Evolutionary conservation across 78 protist genomes (phyloP), one percentile per base, ranked within the genome.

Genomic region (Dictyostelium brefeldianum): DNA sequence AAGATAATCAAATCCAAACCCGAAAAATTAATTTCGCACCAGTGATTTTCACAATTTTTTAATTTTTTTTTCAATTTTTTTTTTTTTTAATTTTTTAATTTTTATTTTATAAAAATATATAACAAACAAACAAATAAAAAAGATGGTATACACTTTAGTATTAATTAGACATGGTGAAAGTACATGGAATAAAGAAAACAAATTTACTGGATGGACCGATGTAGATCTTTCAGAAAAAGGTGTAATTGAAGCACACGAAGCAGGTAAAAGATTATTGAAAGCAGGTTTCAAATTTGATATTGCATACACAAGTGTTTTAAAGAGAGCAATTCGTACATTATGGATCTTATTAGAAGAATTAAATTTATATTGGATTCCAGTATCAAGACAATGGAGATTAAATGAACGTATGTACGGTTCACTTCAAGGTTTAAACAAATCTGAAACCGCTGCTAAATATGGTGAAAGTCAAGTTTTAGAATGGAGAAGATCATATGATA

Each of bases 401-500:
- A 98, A 98, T 95, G 99, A 98, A 97, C 80, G 99, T 25, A 91
- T 89, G 92, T 98, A 98, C 78, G 99, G 99, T 64, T 97, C 91
- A 29, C 98, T 97, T n/a, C 97, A 96, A 46, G 99, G 99, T 22
- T 48, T 95, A 17, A 82, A 98, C 96, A 98, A 98, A 90, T 51
- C 57, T 17, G 98, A 97, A 83, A 96, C 97, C 0, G 98, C 97
- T 14, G 95, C 92, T 25, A 96, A 96, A 80, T 96, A 95, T 78
- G 99, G 99, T 10, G 96, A 50, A 27, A 96, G 90, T 41, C 98
- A 97, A 81, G 98, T 97, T 18, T 25, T 80, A 29, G 31, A 80
- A 1, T 98, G 99, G 99, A 70, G 99, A 46, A 90, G 99, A 46
- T 80, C 98, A 5, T 98, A 96, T 79, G 98, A 59, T 51, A 77